phyloP scores from a whole-genome alignment of 208 protist species.

The Spongospora subterranea region DNA sequence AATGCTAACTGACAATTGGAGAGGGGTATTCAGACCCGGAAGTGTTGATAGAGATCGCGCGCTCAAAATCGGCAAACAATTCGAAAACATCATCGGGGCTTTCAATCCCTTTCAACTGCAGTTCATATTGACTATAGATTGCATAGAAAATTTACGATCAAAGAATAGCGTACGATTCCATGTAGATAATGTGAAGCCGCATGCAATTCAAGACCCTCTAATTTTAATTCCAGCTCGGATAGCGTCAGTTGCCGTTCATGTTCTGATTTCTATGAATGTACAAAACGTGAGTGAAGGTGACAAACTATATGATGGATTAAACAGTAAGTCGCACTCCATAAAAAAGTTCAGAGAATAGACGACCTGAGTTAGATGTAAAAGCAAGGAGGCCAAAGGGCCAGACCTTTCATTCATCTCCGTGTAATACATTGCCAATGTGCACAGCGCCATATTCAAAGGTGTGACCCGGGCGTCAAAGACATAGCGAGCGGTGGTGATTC shows the following conservation, averaged over 20 bases:
- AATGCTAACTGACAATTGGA: neutral
- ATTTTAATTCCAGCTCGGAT: neutral
- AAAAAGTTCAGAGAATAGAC: neutral
- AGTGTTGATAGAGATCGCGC: neutral
- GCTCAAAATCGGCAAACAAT: conserved; percentile 7
- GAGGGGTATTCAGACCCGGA: neutral
- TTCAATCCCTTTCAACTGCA: neutral
- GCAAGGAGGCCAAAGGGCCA: neutral
- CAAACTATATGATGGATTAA: neutral
- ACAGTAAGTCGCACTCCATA: neutral
- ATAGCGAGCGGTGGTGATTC: neutral
- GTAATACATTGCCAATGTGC: conserved; percentile 17
- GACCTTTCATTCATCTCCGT: neutral
- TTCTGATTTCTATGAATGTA: neutral
- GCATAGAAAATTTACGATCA: neutral
- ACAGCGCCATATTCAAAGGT: neutral
- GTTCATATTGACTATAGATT: neutral
- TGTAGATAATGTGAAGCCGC: neutral
- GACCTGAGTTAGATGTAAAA: neutral
- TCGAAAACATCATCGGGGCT: conserved; percentile 11
- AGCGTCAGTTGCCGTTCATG: neutral
- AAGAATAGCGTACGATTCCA: neutral
- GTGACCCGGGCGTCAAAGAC: neutral
- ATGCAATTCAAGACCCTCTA: neutral
- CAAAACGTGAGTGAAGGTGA: neutral